phyloP scores from a whole-genome alignment of 2,329 filamentous ascomycete genomes.

The Trichoderma oligosporum region DNA sequence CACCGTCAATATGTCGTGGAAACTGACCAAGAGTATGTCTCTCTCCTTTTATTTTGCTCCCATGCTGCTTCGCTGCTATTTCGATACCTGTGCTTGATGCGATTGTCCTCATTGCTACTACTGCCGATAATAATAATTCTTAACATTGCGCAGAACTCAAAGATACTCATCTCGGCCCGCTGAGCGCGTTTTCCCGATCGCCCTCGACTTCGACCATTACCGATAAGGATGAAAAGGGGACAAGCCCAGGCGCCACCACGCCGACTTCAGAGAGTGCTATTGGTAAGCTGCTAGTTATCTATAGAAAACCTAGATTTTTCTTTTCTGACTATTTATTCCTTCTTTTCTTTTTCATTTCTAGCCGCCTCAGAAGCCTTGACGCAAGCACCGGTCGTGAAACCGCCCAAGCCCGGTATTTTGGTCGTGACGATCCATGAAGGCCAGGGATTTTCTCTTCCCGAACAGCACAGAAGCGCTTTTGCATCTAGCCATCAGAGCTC shows the following conservation, averaged over 20 bases:
- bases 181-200: slow-evolving; percentile 86
- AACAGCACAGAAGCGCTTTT: slow-evolving; percentile 79
- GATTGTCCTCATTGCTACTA: neutral
- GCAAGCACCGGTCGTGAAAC: slow-evolving; percentile 61
- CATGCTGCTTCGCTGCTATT: neutral
- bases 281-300: slow-evolving; percentile 49
- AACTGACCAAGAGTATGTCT: slow-evolving; percentile 52
- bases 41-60: slow-evolving; percentile 1
- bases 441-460: slow-evolving; percentile 83
- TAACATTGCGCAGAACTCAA: slow-evolving; percentile 62
- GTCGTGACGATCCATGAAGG: slow-evolving; percentile 97
- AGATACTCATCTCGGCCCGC: slow-evolving; percentile 90
- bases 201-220: slow-evolving; percentile 89
- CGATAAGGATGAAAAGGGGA: slow-evolving; percentile 58
- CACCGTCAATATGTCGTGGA: slow-evolving; percentile 51
- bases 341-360: slow-evolving; percentile 35
- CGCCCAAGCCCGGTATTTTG: slow-evolving; percentile 88
- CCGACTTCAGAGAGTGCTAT: slow-evolving; percentile 69
- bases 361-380: slow-evolving; percentile 81
- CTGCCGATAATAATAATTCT: neutral
- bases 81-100: neutral
- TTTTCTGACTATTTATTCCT: neutral
- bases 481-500: slow-evolving; percentile 69
- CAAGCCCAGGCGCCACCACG: slow-evolving; percentile 53
- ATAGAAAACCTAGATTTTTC: neutral